Evolutionary conservation across 306 rosid genomes (phyloP).

Genomic region (Gillenia trifoliata): DNA sequence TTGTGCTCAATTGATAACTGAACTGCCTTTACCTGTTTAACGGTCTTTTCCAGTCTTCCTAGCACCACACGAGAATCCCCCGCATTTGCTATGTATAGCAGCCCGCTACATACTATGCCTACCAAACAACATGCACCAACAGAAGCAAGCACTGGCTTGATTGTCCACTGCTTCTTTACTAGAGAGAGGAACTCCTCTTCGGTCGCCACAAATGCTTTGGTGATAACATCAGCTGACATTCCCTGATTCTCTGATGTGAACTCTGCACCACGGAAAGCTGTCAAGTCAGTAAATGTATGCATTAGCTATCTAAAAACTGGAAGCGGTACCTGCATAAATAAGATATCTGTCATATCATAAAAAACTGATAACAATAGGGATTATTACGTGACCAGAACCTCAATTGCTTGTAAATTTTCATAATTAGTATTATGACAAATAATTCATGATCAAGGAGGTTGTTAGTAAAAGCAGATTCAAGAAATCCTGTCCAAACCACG

Average conservation of each 20-base stretch:
- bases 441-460: background rate
- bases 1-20: slow-evolving; percentile 91
- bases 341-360: background rate
- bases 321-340: background rate
- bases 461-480: background rate
- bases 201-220: slow-evolving; percentile 75
- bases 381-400: background rate
- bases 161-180: slow-evolving; percentile 71
- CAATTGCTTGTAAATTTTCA: background rate
- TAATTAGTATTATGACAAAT: background rate
- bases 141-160: slow-evolving; percentile 78
- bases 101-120: slow-evolving; percentile 72
- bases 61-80: slow-evolving; percentile 96
- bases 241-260: slow-evolving; percentile 63
- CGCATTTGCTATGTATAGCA: slow-evolving; percentile 84
- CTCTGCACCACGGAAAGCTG: slow-evolving; percentile 62
- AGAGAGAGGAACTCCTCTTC: slow-evolving; percentile 82
- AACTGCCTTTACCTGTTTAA: slow-evolving; percentile 65
- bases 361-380: background rate
- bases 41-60: slow-evolving; percentile 53
- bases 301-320: slow-evolving; percentile 31
- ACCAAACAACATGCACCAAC: slow-evolving; percentile 91
- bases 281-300: slow-evolving; percentile 42
- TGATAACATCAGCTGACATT: slow-evolving; percentile 81
- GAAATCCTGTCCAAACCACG: background rate